Conservation (phyloP, 768 basidiomycete species). For the Phylloporus scabripes region DNA sequence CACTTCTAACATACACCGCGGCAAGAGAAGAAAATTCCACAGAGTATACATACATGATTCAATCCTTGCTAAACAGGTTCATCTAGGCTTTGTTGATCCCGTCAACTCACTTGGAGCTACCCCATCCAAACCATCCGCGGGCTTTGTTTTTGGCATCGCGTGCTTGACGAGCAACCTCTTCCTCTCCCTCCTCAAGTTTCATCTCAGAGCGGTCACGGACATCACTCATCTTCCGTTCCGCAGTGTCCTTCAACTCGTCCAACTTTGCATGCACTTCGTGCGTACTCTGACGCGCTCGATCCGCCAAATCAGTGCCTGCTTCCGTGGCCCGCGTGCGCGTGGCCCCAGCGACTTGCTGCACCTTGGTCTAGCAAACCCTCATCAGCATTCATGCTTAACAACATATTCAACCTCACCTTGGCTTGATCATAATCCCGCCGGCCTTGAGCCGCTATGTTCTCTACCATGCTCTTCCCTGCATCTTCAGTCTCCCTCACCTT, state of each 20-base stretch:
- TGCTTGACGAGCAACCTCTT: slow-evolving; percentile 18
- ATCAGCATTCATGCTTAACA: neutral
- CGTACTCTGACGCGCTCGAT: slow-evolving; percentile 22
- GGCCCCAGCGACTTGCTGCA: slow-evolving; percentile 12
- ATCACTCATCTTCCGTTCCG: slow-evolving; percentile 24
- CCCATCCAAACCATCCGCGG: slow-evolving; percentile 39
- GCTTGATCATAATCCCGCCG: slow-evolving; percentile 30
- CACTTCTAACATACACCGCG: too few relatives aligned
- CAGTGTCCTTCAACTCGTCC: slow-evolving; percentile 20
- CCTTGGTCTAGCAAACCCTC: slow-evolving; percentile 11
- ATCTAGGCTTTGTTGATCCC: too few relatives aligned
- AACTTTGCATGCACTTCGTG: slow-evolving; percentile 23
- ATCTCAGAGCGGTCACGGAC: slow-evolving; percentile 24
- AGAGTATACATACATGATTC: neutral
- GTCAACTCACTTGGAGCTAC: slow-evolving; percentile 24
- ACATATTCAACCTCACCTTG: slow-evolving; percentile 26
- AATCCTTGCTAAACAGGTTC: neutral
- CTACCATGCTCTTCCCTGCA: slow-evolving; percentile 27
- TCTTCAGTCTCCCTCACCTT: slow-evolving; percentile 27
- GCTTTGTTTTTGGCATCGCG: slow-evolving; percentile 22
- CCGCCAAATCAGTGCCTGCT: slow-evolving; percentile 21
- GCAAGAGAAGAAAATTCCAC: neutral
- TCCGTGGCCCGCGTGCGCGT: slow-evolving; percentile 19
- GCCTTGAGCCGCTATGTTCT: slow-evolving; percentile 26
- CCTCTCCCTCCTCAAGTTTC: slow-evolving; percentile 29